Base-by-base conservation (phyloP, 1,284 basidiomycete genomes). In the Fomitopsis betulina region DNA sequence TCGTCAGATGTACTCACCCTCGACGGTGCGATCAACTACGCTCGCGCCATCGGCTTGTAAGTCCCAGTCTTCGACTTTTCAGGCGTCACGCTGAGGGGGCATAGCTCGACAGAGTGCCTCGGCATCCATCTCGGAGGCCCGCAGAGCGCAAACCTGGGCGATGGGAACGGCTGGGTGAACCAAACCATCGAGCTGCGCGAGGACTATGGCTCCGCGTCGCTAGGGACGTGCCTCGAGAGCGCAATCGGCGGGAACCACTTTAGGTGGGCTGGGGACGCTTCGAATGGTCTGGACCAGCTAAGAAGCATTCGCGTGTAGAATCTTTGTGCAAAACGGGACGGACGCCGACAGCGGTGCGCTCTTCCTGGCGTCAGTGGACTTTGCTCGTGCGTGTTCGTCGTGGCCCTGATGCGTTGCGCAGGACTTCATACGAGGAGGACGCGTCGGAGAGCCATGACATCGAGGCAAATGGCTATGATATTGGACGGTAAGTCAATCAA, bases 281-380 rank as follows among this genome's bases (percentile, higher is more conserved):
- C 25, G 30, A 19, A 23, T 12, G 9, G 7, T 21, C 15, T 15
- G 6, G 13, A 17, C 10, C 43, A 2, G 27, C 30, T 55, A n/a
- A 45, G 4, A 5, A 3, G 32, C 43, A 5, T 30, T 6, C 23
- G 9, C 15, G 23, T 17, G 82, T 67, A 82, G 87, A 51, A 81
- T 87, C 15, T 91, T 82, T 80, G 84, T 84, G 64, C 89, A 91
- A 74, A 87, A 91, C 58, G 89, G 89, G 0, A 78, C 83, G 0
- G 58, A 35, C 12, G 84, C 81, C 0, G 64, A 85, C 59, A 84
- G 77, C 35, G 81, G 81, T 1, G 85, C 87, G 6, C 84, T 86
- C 77, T 91, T 89, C 69, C 73, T 88, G 37, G 86, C 85, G 84
- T 87, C 70, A 67, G 83, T 72, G 25, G 8, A 12, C n/a, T 3